Evolutionary conservation across 768 basidiomycete genomes (phyloP).

Genomic region (Naganishia randhawae): DNA sequence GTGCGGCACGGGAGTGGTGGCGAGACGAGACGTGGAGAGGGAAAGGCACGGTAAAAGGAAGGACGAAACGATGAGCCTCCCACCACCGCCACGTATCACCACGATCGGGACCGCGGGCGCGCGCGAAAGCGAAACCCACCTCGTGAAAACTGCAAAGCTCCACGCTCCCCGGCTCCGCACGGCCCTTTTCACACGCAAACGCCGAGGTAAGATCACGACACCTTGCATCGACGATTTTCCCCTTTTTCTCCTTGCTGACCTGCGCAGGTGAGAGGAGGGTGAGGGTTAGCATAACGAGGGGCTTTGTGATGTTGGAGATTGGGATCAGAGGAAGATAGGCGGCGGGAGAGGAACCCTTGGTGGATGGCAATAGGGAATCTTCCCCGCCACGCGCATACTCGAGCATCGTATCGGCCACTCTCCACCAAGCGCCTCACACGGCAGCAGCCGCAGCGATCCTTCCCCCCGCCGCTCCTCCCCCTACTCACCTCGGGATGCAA

Average conservation of each 20-base stretch:
- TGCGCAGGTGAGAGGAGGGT: constrained; percentile 43
- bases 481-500: constrained; percentile 77
- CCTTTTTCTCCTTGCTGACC: constrained; percentile 98
- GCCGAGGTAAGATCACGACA: constrained; percentile 93
- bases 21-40: not conserved
- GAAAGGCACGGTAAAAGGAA: too few species aligned
- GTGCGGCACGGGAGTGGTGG: constrained; percentile 7
- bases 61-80: too few species aligned
- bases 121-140: constrained; percentile 54
- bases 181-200: constrained; percentile 73
- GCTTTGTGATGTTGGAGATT: not conserved
- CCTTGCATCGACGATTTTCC: constrained; percentile 90
- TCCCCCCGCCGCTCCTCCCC: too few species aligned
- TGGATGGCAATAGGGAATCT: too few species aligned
- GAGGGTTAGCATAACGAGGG: not conserved
- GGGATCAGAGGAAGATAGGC: not conserved
- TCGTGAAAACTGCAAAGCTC: constrained; percentile 95
- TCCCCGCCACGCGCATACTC: too few species aligned
- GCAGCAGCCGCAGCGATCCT: too few species aligned
- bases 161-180: constrained; percentile 80
- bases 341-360: not conserved
- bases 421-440: too few species aligned
- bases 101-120: not conserved
- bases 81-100: too few species aligned
- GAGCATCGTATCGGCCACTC: not conserved